Conservation (phyloP, 805 yeast genomes). For the Metschnikowia dekortorum region DNA sequence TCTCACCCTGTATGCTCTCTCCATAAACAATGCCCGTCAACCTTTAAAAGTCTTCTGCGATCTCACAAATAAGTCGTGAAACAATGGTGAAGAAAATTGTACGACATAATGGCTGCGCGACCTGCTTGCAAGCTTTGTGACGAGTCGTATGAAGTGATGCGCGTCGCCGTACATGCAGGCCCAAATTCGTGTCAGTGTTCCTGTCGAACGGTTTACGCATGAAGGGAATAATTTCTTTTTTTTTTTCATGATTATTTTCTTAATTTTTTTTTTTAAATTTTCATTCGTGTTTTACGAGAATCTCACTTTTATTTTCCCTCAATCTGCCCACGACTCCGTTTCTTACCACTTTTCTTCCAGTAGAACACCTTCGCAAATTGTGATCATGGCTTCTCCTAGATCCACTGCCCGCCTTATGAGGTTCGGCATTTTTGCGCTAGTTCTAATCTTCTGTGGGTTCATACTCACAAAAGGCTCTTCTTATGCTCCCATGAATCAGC, state of each 20-base stretch:
- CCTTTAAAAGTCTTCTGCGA: neutral
- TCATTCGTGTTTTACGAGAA: neutral
- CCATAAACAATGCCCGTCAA: neutral
- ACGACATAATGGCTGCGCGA: neutral
- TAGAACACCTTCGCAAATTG: neutral
- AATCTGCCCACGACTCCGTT: neutral
- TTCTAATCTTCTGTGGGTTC: constrained; percentile 44
- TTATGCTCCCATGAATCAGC: constrained; percentile 16
- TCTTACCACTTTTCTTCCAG: neutral
- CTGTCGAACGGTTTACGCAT: neutral
- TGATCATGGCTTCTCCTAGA: constrained; percentile 27
- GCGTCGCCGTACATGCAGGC: neutral
- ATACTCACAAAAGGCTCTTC: constrained; percentile 46
- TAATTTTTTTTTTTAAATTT: neutral
- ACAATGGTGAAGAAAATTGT: neutral
- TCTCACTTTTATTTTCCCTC: neutral
- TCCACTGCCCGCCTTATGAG: constrained; percentile 46
- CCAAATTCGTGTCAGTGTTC: neutral
- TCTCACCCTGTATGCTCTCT: neutral
- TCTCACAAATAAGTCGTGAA: neutral
- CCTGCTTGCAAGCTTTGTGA: neutral
- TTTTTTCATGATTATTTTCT: neutral
- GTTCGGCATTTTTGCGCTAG: constrained; percentile 44
- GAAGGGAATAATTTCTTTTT: neutral
- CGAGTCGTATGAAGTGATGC: neutral